Evolutionary conservation across 2,329 filamentous ascomycete species (phyloP), one percentile per base, ranked within the genome.

Genomic region (Claviceps digitariae): DNA sequence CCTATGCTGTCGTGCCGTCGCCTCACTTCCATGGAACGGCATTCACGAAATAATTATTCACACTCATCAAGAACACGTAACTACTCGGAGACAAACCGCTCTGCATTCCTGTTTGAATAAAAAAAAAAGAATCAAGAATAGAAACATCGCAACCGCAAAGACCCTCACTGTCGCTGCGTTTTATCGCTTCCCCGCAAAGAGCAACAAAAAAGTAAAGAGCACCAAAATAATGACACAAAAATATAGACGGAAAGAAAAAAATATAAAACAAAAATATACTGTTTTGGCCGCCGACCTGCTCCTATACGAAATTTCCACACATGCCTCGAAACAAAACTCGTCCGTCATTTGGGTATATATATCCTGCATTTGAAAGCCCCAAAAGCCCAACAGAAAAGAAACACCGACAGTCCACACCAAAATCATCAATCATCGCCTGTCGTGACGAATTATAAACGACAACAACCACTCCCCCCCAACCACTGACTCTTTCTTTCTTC

Each of bases 311-410:
- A 50, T n/a, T 47, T 41, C 15, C 29, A 40, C 45, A 13, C 43
- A 27, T 55, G 36, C 50, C 44, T 27, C 13, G 27, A 27, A 44
- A 45, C 29, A 23, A 48, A 48, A 44, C 25, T 20, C 44, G 25
- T n/a, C 54, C 50, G 51, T 52, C 45, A 53, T 50, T 54, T 49
- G 61, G 63, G 61, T 65, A 66, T 65, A 63, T 25, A 31, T 64
- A 63, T 59, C 59, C 61, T 59, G 54, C 57, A 57, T 59, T 58
- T 57, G 50, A 45, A 61, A 56, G 27, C 53, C 57, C 53, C 50
- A n/a, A 12, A 54, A 50, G 34, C 38, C 36, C 40, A 52, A 49
- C 29, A 2, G 20, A 23, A 17, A 5, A 55, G 45, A 52, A 45
- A 47, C 44, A 47, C 44, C 25, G 23, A 29, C 17, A 47, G 27